Percentiles rank a stretch among this genome's conserved stretches.
These are phyloP conservation scores for Decorospora gaudefroyi DNA, from an alignment of 2,329 filamentous ascomycete species.

Conservation along the genomic window DNA sequence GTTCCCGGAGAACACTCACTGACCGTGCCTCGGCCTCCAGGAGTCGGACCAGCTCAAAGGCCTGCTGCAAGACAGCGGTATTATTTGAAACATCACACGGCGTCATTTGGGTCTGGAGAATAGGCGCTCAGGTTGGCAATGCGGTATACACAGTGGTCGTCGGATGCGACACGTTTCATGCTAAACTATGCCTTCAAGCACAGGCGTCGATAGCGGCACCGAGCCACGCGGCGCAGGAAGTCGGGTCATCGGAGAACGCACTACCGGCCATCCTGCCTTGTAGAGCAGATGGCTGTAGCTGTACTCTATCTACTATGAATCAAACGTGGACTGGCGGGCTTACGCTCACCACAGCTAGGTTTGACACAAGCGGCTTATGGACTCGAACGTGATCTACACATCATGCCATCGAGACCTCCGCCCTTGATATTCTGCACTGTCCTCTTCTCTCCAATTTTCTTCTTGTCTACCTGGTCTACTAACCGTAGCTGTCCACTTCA, in stretches of 20 bases:
- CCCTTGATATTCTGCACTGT: slow-evolving; percentile 30
- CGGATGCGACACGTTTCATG: slow-evolving; percentile 17
- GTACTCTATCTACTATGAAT: slow-evolving; percentile 44
- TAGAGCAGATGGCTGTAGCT: slow-evolving; percentile 45
- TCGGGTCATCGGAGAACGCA: slow-evolving; percentile 41
- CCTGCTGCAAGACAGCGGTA: slow-evolving; percentile 38
- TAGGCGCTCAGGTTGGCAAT: slow-evolving; percentile 18
- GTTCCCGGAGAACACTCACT: slow-evolving; percentile 31
- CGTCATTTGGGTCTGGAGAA: slow-evolving; percentile 24
- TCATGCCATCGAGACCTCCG: slow-evolving; percentile 47
- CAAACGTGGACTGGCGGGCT: slow-evolving; percentile 29
- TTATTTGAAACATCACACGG: slow-evolving; percentile 39
- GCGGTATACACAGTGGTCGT: slow-evolving; percentile 35
- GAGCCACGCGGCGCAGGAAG: slow-evolving; percentile 15
- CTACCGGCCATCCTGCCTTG: slow-evolving; percentile 45
- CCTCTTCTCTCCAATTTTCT: slow-evolving; percentile 12
- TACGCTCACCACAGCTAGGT: slow-evolving; percentile 38
- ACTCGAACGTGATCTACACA: slow-evolving; percentile 47
- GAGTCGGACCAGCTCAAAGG: slow-evolving; percentile 39
- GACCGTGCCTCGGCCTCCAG: slow-evolving; percentile 36
- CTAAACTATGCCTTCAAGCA: slow-evolving; percentile 30
- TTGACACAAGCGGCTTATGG: slow-evolving; percentile 39
- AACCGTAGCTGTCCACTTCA: slow-evolving; percentile 19
- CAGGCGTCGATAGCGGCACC: slow-evolving; percentile 22
- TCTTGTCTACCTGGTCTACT: slow-evolving; percentile 22